A percentile compares a stretch with the other conserved stretches of the same genome.
phyloP scores from a whole-genome alignment of 2,329 filamentous ascomycete genomes.

The Daldinia sp. region DNA sequence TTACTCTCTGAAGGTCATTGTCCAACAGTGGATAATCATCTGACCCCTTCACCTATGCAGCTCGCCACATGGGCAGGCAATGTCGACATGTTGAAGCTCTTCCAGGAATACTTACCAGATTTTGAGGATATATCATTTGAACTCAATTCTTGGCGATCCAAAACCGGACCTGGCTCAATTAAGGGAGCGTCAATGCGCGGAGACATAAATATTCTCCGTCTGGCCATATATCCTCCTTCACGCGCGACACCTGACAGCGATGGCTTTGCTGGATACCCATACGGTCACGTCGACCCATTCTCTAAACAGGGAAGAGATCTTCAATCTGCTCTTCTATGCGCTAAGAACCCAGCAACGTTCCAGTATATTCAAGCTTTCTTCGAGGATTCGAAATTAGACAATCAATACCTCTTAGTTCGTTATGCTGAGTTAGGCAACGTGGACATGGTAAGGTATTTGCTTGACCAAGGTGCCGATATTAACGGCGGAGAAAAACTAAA shows the following conservation, averaged over 20 bases:
- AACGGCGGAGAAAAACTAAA: neutral
- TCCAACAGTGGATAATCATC: neutral
- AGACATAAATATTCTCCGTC: neutral
- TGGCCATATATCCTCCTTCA: constrained; percentile 2
- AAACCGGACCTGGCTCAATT: neutral
- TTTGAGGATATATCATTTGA: neutral
- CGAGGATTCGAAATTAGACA: neutral
- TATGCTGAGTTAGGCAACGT: neutral
- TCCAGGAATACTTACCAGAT: neutral
- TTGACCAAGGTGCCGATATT: constrained; percentile 2
- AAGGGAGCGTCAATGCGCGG: neutral
- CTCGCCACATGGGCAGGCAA: constrained; percentile 12
- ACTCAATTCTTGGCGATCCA: neutral
- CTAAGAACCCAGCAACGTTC: neutral
- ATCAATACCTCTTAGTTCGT: neutral
- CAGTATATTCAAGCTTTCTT: neutral
- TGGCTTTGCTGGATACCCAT: neutral
- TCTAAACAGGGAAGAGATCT: neutral
- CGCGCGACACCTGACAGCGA: neutral
- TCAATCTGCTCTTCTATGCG: neutral
- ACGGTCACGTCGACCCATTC: neutral
- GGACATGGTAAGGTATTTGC: constrained; percentile 8
- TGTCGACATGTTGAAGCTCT: constrained; percentile 11
- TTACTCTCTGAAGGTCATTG: neutral
- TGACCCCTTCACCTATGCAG: constrained; percentile 6